phyloP scores from a whole-genome alignment of 352 stramenopile species.

The Pythium aquatile region DNA sequence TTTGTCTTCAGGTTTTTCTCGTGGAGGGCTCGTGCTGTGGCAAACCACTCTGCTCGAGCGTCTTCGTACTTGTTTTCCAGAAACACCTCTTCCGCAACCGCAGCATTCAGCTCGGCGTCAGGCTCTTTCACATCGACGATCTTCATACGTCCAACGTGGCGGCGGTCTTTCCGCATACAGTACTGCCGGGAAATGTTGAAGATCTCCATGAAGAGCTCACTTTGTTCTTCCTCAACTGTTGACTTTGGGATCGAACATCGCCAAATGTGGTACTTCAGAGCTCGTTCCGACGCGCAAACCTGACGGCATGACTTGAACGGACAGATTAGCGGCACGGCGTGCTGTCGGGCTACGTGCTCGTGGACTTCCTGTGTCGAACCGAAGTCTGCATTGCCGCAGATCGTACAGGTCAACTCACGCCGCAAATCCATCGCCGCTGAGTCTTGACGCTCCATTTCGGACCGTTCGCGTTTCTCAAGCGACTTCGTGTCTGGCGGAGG shows the following conservation, averaged over 20 bases:
- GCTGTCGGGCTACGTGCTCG: conserved; percentile 56
- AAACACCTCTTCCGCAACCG: conserved; percentile 56
- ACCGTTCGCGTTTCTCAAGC: conserved; percentile 39
- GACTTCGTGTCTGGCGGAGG: conserved; percentile 43
- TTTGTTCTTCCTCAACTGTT: conserved; percentile 53
- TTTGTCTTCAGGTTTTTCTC: conserved; percentile 35
- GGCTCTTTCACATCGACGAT: conserved; percentile 19
- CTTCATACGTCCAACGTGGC: conserved; percentile 40
- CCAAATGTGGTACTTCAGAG: conserved; percentile 77
- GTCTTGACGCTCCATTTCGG: conserved; percentile 48
- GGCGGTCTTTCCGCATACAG: conserved; percentile 62
- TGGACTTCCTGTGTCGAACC: conserved; percentile 33
- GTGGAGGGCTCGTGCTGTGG: conserved; percentile 36
- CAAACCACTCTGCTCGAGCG: conserved; percentile 46
- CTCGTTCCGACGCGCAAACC: conserved; percentile 62
- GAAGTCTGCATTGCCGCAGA: conserved; percentile 34
- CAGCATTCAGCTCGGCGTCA: conserved; percentile 26
- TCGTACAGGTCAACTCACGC: conserved; percentile 49
- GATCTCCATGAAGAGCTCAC: conserved; percentile 69
- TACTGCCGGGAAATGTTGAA: conserved; percentile 76
- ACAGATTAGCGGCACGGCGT: conserved; percentile 69
- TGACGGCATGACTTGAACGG: conserved; percentile 68
- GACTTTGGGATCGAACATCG: conserved; percentile 56
- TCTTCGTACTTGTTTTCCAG: conserved; percentile 65
- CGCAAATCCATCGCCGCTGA: conserved; percentile 17